These are phyloP conservation scores for Tympanopsis confertula DNA, from an alignment of 2,329 filamentous ascomycete genomes.

Conservation along the genomic window DNA sequence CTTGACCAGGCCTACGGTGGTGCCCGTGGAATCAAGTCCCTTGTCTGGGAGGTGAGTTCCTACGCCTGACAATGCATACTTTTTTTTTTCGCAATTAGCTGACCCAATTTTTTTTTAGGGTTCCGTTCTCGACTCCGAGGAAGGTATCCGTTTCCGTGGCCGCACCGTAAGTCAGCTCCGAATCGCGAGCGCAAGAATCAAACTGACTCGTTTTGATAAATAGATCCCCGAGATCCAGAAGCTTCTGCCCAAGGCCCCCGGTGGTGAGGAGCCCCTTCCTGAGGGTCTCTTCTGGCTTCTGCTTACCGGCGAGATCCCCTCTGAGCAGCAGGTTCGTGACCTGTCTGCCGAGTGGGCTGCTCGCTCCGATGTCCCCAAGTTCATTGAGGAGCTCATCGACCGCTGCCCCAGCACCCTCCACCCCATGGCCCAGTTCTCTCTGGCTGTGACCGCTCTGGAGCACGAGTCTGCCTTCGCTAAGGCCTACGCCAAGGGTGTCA, in stretches of 20 bases:
- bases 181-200: neutral
- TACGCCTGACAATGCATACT: conserved; percentile 14
- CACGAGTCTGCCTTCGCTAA: conserved; percentile 96
- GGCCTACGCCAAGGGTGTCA: conserved; percentile 96
- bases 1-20: conserved; percentile 99
- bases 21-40: conserved; percentile 95
- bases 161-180: conserved; percentile 47
- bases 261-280: conserved; percentile 90
- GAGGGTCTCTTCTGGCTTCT: conserved; percentile 99
- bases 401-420: conserved; percentile 97
- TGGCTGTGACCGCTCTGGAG: conserved; percentile 95
- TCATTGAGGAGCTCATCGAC: conserved; percentile 98
- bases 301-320: conserved; percentile 91
- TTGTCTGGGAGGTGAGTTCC: conserved; percentile 75
- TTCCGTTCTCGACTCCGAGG: conserved; percentile 93
- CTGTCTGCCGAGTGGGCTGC: conserved; percentile 98
- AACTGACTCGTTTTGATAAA: neutral
- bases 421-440: conserved; percentile 98
- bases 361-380: conserved; percentile 92
- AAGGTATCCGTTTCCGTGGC: conserved; percentile 98
- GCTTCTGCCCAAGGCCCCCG: conserved; percentile 90
- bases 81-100: conserved; percentile 6
- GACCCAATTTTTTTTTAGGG: conserved; percentile 25
- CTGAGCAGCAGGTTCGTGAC: conserved; percentile 95
- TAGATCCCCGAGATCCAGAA: conserved; percentile 92